Evolutionary conservation across 805 yeast species (phyloP), one percentile per base, ranked within the genome.

Genomic region (Trichomonascus vanleenenianus): DNA sequence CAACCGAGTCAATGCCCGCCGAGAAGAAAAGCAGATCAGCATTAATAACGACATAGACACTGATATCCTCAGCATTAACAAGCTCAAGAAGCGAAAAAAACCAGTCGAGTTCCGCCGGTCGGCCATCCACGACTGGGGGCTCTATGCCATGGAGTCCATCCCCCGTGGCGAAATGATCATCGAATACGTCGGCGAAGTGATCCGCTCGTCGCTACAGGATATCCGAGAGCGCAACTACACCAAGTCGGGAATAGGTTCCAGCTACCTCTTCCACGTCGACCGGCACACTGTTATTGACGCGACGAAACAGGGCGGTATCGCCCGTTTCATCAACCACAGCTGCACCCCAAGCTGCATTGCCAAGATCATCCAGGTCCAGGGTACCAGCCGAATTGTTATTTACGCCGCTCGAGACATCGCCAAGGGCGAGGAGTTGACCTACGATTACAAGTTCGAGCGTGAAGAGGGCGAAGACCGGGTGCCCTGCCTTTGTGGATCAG

Each of bases 261-360:
- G 95, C 49, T 93, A 93, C 61, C 67, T 93, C 45, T 93, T 93
- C 66, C 72, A 97, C 52, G 81, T 93, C 38, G 97, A 93, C 60
- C 96, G 88, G 59, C 85, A 85, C 54, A 86, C 95, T 0, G 97
- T 93, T 7, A 85, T 93, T 45, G 99, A 93, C 67, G 98, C 99
- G 5, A 91, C 97, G 0, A 91, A 89, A 60, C 85, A 82, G 52
- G 99, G 99, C 22, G 97, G 97, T 2, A 89, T 89, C 57, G 97
- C 98, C 0, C 72, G 98, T 42, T 93, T 93, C 59, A 93, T 93
- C 62, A 93, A 93, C 57, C 99, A 93, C 63, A 88, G 97, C 62
- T 93, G 99, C 67, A 85, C 83, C 44, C 99, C 99, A 1, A 88
- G 95, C 54, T 93, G 98, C 66, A 88, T 95, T 0, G 97, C 98